Conservation (phyloP, 2,329 filamentous ascomycete species). For the Lasiodiplodia sp. region DNA sequence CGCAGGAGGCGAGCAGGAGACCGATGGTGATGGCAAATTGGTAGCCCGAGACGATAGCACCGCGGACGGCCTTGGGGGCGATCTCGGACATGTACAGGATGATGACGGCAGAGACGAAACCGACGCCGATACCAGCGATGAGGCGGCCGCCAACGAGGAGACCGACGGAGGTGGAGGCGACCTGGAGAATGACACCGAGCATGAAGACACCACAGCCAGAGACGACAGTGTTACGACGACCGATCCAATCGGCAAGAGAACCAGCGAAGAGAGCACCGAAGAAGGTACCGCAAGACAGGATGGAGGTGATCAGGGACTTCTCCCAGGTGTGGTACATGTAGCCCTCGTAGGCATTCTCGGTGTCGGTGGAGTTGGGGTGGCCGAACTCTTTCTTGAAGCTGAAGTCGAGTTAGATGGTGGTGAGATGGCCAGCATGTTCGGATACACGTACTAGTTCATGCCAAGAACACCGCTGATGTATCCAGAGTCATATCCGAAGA, state of each 20-base stretch:
- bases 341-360: conserved; percentile 64
- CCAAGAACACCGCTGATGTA: conserved; percentile 73
- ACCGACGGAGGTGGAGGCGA: conserved; percentile 65
- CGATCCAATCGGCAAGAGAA: conserved; percentile 69
- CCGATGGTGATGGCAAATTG: conserved; percentile 86
- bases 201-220: conserved; percentile 68
- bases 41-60: conserved; percentile 70
- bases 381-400: conserved; percentile 71
- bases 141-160: conserved; percentile 75
- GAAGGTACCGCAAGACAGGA: conserved; percentile 79
- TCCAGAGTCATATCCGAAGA: conserved; percentile 81
- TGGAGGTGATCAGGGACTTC: conserved; percentile 72
- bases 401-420: background rate
- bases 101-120: conserved; percentile 71
- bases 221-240: conserved; percentile 70
- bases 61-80: conserved; percentile 67
- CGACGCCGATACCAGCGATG: conserved; percentile 76
- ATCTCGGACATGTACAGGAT: conserved; percentile 85
- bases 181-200: conserved; percentile 64
- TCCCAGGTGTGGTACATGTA: conserved; percentile 61
- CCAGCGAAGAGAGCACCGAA: conserved; percentile 69
- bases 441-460: conserved; percentile 41
- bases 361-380: conserved; percentile 54
- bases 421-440: conserved; percentile 28
- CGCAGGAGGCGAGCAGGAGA: conserved; percentile 75